Conservation (phyloP, 2,329 filamentous ascomycete species). For the Xylariaceae sp. region DNA sequence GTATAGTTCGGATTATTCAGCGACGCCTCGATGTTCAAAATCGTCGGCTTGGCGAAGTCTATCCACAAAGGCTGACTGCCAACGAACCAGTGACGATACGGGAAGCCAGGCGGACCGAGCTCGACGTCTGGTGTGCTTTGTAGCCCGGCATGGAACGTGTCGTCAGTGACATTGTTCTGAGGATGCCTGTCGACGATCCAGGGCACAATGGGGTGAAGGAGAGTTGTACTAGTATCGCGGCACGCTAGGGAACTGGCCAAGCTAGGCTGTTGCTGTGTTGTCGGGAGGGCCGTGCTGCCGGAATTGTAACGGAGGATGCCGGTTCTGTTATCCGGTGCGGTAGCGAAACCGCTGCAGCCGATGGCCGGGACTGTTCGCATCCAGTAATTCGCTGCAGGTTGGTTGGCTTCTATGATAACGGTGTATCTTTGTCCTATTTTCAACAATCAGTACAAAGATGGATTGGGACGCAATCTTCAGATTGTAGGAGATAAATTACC, state of each 20-base stretch:
- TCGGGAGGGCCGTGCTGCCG: constrained; percentile 26
- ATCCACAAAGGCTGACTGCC: constrained; percentile 19
- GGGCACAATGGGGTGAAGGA: constrained; percentile 19
- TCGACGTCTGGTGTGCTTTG: constrained; percentile 20
- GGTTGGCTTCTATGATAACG: constrained; percentile 20
- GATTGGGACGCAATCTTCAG: neutral
- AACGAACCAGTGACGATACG: constrained; percentile 25
- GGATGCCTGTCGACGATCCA: constrained; percentile 19
- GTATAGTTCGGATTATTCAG: constrained; percentile 18
- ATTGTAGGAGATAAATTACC: constrained; percentile 27
- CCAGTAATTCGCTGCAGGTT: constrained; percentile 23
- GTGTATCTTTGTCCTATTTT: constrained; percentile 29
- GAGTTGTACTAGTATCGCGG: constrained; percentile 5
- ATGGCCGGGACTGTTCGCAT: constrained; percentile 24
- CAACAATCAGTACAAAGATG: neutral
- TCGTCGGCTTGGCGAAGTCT: constrained; percentile 19
- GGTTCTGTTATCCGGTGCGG: constrained; percentile 16
- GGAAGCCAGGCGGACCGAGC: constrained; percentile 26
- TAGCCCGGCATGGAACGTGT: constrained; percentile 21
- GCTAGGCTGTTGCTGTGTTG: constrained; percentile 9
- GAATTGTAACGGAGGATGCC: constrained; percentile 27
- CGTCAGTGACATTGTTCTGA: constrained; percentile 18
- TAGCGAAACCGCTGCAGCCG: constrained; percentile 9
- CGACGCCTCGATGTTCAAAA: constrained; percentile 15
- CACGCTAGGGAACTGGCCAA: constrained; percentile 9